A percentile compares a stretch with the other conserved stretches of the same genome.
phyloP scores from a whole-genome alignment of 768 basidiomycete genomes.

The Xerocomellus chrysenteron region DNA sequence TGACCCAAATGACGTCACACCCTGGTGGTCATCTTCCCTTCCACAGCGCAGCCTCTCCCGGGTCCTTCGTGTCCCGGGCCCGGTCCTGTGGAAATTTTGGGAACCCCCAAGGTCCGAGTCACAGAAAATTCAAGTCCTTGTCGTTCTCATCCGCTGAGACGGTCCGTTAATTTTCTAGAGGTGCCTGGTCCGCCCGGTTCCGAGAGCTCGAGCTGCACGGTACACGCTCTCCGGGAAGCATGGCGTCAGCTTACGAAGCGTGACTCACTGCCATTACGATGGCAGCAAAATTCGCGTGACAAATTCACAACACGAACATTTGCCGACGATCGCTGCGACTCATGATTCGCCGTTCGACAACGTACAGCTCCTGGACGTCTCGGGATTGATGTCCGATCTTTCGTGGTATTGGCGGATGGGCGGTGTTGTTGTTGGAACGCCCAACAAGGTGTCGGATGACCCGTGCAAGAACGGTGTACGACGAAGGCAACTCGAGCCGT shows the following conservation, averaged over 20 bases:
- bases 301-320: slow-evolving; percentile 19
- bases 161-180: too few relatives aligned
- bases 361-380: slow-evolving; percentile 55
- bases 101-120: slow-evolving; percentile 39
- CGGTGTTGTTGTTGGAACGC: slow-evolving; percentile 48
- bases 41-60: too few relatives aligned
- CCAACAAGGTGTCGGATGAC: slow-evolving; percentile 54
- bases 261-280: slow-evolving; percentile 23
- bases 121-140: not conserved
- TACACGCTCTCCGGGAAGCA: too few relatives aligned
- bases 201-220: too few relatives aligned
- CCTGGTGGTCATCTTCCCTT: slow-evolving; percentile 31
- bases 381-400: slow-evolving; percentile 46
- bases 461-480: slow-evolving; percentile 59
- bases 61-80: too few relatives aligned
- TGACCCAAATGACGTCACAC: slow-evolving; percentile 14
- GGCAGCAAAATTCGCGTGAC: slow-evolving; percentile 23
- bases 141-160: too few relatives aligned
- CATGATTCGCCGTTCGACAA: slow-evolving; percentile 50
- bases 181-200: too few relatives aligned
- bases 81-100: too few relatives aligned
- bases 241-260: too few relatives aligned
- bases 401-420: slow-evolving; percentile 66
- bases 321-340: slow-evolving; percentile 37
- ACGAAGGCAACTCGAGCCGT: slow-evolving; percentile 21